Conservation (phyloP, 352 stramenopile species). For the Phytopythium aichiense region DNA sequence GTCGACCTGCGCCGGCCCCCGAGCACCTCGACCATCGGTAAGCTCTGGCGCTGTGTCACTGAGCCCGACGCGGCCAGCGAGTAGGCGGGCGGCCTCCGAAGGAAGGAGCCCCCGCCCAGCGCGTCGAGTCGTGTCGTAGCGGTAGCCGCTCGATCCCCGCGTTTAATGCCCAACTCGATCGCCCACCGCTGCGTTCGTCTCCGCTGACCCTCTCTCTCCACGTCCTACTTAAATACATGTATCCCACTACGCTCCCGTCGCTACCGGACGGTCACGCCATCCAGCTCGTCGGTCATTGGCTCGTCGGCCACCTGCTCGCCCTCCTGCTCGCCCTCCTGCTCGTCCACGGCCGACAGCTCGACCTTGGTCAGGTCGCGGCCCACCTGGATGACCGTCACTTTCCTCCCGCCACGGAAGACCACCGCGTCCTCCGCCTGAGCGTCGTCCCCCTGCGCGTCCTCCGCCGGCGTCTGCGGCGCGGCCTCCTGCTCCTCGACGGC, state of each 20-base stretch:
- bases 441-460: slow-evolving; percentile 6
- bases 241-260: background rate
- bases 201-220: background rate
- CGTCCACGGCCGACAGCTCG: slow-evolving; percentile 21
- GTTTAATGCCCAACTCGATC: background rate
- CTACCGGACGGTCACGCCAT: background rate
- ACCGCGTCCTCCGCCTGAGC: slow-evolving; percentile 17
- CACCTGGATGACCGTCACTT: slow-evolving; percentile 47
- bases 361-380: slow-evolving; percentile 36
- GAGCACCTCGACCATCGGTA: slow-evolving; percentile 7
- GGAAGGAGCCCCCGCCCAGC: background rate
- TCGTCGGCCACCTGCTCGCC: slow-evolving; percentile 1
- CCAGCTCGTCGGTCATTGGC: background rate
- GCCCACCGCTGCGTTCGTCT: background rate
- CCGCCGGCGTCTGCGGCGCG: background rate
- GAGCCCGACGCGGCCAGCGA: slow-evolving; percentile 4
- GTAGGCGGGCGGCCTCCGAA: background rate
- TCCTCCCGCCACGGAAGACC: slow-evolving; percentile 25
- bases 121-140: too few species aligned
- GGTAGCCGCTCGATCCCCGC: background rate
- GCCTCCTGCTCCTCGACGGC: slow-evolving; percentile 11
- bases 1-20: slow-evolving; percentile 27
- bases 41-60: slow-evolving; percentile 26
- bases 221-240: slow-evolving; percentile 1
- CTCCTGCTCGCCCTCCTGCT: slow-evolving; percentile 10